A percentile compares a stretch with the other conserved stretches of the same genome.
These are phyloP conservation scores for Backusella tarrabulga DNA, from an alignment of 192 early-diverging fungal genomes.

Conservation along the genomic window DNA sequence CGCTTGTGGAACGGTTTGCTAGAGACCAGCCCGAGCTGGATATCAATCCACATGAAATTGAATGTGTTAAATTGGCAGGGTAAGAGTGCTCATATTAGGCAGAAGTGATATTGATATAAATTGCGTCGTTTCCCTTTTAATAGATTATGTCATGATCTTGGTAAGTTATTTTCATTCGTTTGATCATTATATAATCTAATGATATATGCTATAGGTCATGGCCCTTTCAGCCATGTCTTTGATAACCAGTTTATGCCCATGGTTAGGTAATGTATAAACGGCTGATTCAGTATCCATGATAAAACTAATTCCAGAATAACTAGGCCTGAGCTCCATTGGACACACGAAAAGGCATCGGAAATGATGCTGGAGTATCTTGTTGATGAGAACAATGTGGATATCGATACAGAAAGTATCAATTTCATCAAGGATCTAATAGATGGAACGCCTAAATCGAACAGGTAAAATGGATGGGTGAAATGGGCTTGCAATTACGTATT, in stretches of 20 bases:
- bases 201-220: conserved; percentile 66
- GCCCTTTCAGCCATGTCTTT: conserved; percentile 95
- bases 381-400: conserved; percentile 69
- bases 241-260: conserved; percentile 85
- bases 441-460: conserved; percentile 46
- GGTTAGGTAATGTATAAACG: conserved; percentile 27
- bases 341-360: conserved; percentile 78
- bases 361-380: conserved; percentile 85
- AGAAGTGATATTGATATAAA: background rate
- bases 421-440: conserved; percentile 76
- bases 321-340: conserved; percentile 56
- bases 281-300: background rate
- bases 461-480: conserved; percentile 26
- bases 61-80: conserved; percentile 88
- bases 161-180: conserved; percentile 23
- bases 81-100: background rate
- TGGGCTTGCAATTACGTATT: background rate
- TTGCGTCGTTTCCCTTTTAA: background rate
- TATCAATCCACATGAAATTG: conserved; percentile 75
- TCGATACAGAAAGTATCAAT: conserved; percentile 54
- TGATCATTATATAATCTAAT: background rate
- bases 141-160: conserved; percentile 87
- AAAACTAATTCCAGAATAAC: background rate
- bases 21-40: conserved; percentile 77
- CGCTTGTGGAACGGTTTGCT: conserved; percentile 67